Conservation (phyloP, 1,284 basidiomycete species). For the Neotropicomus parvogracilis region DNA sequence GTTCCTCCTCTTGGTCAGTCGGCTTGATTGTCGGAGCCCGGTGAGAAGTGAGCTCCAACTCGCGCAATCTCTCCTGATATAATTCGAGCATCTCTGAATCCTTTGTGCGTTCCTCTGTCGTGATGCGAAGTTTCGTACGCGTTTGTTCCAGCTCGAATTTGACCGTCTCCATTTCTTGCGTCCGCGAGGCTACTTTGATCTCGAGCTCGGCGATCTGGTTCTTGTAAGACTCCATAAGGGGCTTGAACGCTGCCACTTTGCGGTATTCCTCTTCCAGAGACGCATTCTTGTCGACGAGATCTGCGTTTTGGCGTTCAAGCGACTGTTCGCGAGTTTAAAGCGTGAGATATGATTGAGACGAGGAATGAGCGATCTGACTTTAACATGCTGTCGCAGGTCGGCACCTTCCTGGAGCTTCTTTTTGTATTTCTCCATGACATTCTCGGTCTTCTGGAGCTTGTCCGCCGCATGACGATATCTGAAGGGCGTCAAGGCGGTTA, state of each 20-base stretch:
- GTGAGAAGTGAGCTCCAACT: constrained; percentile 73
- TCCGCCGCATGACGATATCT: constrained; percentile 90
- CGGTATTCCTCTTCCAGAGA: constrained; percentile 87
- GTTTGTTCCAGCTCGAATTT: constrained; percentile 77
- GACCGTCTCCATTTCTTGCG: constrained; percentile 69
- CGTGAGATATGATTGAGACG: constrained; percentile 3
- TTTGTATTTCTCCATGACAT: constrained; percentile 98
- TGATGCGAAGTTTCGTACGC: constrained; percentile 64
- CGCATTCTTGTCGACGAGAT: constrained; percentile 88
- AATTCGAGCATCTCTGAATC: constrained; percentile 85
- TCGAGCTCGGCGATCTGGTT: constrained; percentile 83
- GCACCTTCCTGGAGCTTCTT: constrained; percentile 95
- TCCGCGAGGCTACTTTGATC: constrained; percentile 58
- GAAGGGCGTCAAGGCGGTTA: background rate
- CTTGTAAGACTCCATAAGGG: constrained; percentile 91
- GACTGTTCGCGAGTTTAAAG: constrained; percentile 43
- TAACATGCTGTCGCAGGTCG: constrained; percentile 82
- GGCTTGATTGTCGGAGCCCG: constrained; percentile 34
- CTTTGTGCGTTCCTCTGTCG: constrained; percentile 66
- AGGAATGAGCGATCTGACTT: constrained; percentile 45
- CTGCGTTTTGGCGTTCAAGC: constrained; percentile 89
- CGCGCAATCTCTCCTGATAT: constrained; percentile 88
- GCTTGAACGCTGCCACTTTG: constrained; percentile 83
- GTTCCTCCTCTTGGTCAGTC: constrained; percentile 21
- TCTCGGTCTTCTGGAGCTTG: constrained; percentile 89